Evolutionary conservation across 176 grass and related monocot species (phyloP).

Genomic region (Panicum miliaceum): DNA sequence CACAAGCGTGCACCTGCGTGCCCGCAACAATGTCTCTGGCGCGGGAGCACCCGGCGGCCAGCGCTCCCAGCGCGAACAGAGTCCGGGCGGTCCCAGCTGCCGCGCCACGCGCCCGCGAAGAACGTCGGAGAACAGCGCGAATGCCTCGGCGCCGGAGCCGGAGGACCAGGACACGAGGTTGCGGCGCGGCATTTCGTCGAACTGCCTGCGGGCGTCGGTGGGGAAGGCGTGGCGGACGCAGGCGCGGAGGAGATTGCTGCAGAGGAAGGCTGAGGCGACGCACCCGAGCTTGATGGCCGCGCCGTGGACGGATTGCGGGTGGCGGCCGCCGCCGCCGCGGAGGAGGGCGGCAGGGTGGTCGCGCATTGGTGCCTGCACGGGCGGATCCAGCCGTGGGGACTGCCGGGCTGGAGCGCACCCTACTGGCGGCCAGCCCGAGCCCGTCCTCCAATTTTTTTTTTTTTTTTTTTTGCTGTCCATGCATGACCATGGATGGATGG

Average conservation of each 20-base stretch:
- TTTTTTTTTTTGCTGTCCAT: too few relatives aligned
- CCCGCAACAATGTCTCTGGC: conserved; percentile 36
- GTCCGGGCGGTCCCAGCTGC: conserved; percentile 35
- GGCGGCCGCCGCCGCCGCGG: background rate
- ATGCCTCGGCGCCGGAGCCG: conserved; percentile 26
- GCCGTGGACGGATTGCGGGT: conserved; percentile 48
- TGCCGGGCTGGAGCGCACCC: too few relatives aligned
- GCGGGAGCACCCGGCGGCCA: conserved; percentile 48
- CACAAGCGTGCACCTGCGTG: conserved; percentile 40
- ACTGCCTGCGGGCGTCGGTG: conserved; percentile 40
- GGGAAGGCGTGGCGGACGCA: conserved; percentile 1
- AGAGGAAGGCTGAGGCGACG: conserved; percentile 54
- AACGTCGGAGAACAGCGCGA: conserved; percentile 38
- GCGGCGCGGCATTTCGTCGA: conserved; percentile 66
- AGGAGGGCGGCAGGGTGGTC: conserved; percentile 50
- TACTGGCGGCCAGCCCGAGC: too few relatives aligned
- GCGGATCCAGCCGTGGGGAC: too few relatives aligned
- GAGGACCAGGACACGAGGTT: conserved; percentile 60
- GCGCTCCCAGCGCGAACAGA: conserved; percentile 41
- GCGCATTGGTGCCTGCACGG: conserved; percentile 6
- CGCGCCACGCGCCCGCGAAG: conserved; percentile 6
- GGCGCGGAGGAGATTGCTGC: conserved; percentile 47
- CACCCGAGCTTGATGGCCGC: conserved; percentile 53
- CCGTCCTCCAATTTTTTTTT: too few relatives aligned
- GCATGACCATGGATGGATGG: too few relatives aligned